A percentile compares a stretch with the other conserved stretches of the same genome.
Conservation (phyloP, 176 grass and related monocot genomes). For the Bolboschoenus planiculmis region DNA sequence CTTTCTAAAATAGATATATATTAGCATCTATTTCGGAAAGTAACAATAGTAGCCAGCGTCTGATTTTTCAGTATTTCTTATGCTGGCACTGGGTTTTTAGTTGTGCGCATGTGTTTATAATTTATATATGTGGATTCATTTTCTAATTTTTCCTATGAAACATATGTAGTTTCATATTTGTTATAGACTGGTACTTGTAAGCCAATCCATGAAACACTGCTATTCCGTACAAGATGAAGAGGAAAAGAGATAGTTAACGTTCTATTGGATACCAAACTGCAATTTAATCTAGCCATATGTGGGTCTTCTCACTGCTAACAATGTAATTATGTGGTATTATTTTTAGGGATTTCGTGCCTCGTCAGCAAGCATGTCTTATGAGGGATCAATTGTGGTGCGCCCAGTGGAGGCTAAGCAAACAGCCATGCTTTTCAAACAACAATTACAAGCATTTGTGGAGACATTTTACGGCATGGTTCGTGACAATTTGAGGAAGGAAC, state of each 20-base stretch:
- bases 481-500: slow-evolving; percentile 80
- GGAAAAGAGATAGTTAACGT: neutral
- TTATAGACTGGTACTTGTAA: neutral
- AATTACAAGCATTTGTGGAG: slow-evolving; percentile 82
- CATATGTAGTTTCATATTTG: neutral
- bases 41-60: neutral
- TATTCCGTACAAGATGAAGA: slow-evolving; percentile 2
- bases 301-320: slow-evolving; percentile 5
- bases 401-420: slow-evolving; percentile 89
- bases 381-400: slow-evolving; percentile 67
- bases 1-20: neutral
- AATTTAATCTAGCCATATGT: neutral
- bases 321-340: slow-evolving; percentile 26
- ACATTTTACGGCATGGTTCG: slow-evolving; percentile 83
- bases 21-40: neutral
- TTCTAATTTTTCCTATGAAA: neutral
- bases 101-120: neutral
- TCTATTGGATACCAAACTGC: slow-evolving; percentile 9
- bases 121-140: neutral
- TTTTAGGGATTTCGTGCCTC: slow-evolving; percentile 75
- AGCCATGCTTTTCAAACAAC: slow-evolving; percentile 93
- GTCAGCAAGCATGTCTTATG: slow-evolving; percentile 43
- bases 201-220: neutral
- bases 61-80: neutral
- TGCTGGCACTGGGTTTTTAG: neutral